Evolutionary conservation across 345 rosid genomes (phyloP).

Genomic region (Streptanthus diversifolius): DNA sequence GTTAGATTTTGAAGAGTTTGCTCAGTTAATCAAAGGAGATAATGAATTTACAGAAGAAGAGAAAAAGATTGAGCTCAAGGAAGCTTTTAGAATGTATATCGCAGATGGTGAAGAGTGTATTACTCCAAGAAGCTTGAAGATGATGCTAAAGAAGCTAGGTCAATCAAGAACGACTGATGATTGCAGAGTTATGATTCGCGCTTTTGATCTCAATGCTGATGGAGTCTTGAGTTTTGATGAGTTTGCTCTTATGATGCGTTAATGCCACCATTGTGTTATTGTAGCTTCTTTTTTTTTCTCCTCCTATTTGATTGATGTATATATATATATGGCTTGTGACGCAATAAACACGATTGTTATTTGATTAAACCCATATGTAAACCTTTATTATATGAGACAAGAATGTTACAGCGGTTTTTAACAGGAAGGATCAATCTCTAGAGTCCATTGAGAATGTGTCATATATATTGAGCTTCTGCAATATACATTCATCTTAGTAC

Average conservation of each 20-base stretch:
- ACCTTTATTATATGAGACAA: background rate
- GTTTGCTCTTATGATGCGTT: constrained; percentile 66
- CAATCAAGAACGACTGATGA: constrained; percentile 49
- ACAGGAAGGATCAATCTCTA: background rate
- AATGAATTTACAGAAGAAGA: constrained; percentile 40
- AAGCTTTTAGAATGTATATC: constrained; percentile 60
- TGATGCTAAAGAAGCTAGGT: constrained; percentile 54
- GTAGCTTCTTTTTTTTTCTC: background rate
- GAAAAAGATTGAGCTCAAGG: constrained; percentile 39
- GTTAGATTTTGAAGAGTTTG: constrained; percentile 55
- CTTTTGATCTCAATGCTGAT: constrained; percentile 65
- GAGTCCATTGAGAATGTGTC: background rate
- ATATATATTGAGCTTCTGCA: background rate
- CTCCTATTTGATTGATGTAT: background rate
- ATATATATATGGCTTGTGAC: background rate
- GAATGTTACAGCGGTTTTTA: background rate
- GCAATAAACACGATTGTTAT: constrained; percentile 4
- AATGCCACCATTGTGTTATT: background rate
- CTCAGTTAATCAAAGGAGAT: constrained; percentile 40
- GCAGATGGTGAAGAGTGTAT: constrained; percentile 54
- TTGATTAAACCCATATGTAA: background rate
- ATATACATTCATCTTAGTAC: background rate
- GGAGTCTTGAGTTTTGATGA: constrained; percentile 70
- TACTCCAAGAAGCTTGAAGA: constrained; percentile 53
- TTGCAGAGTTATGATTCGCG: constrained; percentile 56